Conservation (phyloP, 306 rosid species). For the Cotoneaster glaucophyllus region DNA sequence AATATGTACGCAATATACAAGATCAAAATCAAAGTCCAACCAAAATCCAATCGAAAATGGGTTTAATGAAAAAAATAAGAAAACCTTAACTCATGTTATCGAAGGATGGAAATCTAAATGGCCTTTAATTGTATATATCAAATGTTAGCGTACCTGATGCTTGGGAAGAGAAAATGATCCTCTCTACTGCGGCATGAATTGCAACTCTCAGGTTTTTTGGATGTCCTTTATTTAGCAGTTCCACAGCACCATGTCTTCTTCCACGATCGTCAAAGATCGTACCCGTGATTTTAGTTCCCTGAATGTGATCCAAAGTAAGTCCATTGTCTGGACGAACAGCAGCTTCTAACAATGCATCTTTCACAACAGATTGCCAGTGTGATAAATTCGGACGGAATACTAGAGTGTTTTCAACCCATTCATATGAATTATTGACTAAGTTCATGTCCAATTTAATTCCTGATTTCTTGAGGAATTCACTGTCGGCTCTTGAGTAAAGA, state of each 20-base stretch:
- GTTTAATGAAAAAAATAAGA: no score
- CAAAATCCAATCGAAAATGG: no score
- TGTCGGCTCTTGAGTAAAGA: neutral
- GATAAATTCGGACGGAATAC: neutral
- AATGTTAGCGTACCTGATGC: no score
- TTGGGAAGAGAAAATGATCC: no score
- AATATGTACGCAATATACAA: no score
- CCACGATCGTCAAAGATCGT: neutral
- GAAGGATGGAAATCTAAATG: no score
- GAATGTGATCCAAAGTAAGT: neutral
- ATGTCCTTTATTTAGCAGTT: neutral
- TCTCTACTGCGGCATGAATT: no score
- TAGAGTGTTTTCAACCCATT: neutral
- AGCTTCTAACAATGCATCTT: neutral
- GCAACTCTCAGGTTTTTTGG: neutral
- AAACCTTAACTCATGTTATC: no score
- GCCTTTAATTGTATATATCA: no score
- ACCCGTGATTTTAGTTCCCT: neutral
- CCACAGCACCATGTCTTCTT: neutral
- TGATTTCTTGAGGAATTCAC: neutral
- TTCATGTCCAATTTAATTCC: neutral
- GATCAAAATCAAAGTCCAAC: no score
- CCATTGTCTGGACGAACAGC: neutral
- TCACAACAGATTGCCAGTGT: neutral
- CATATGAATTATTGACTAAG: neutral